These are phyloP conservation scores for Fusarium poae DNA, from an alignment of 2,329 filamentous ascomycete species.

Conservation along the genomic window DNA sequence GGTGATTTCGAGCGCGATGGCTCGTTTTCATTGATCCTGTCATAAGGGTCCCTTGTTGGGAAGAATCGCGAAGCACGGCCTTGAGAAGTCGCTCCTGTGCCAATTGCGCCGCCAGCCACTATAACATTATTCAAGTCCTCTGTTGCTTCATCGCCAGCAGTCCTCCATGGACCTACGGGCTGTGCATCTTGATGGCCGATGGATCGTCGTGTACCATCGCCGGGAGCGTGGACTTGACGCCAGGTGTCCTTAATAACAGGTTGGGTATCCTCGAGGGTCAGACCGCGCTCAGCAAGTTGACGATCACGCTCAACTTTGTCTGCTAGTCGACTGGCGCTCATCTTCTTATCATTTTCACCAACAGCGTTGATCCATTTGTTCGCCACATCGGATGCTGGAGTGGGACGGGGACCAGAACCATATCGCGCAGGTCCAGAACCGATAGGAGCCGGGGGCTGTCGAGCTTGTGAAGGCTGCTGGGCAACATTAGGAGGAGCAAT, in stretches of 20 bases:
- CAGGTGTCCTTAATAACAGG: constrained; percentile 67
- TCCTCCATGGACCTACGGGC: constrained; percentile 50
- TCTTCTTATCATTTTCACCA: constrained; percentile 61
- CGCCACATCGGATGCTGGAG: constrained; percentile 51
- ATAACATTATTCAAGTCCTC: constrained; percentile 49
- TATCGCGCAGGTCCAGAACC: constrained; percentile 52
- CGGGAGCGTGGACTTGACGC: constrained; percentile 59
- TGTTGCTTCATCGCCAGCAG: constrained; percentile 47
- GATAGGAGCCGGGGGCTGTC: constrained; percentile 51
- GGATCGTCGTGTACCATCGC: constrained; percentile 54
- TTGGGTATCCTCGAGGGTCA: constrained; percentile 60
- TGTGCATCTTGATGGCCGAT: constrained; percentile 48
- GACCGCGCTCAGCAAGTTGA: constrained; percentile 60
- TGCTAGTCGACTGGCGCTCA: constrained; percentile 56
- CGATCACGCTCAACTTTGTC: constrained; percentile 59
- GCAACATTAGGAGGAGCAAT: constrained; percentile 56
- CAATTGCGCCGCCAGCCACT: constrained; percentile 50
- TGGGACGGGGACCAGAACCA: constrained; percentile 50
- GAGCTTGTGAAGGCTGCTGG: constrained; percentile 46
- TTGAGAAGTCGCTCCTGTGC: constrained; percentile 57
- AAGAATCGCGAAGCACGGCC: constrained; percentile 72
- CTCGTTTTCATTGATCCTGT: constrained; percentile 54
- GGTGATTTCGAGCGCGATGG: constrained; percentile 67
- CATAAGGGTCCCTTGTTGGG: constrained; percentile 65
- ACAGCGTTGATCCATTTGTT: constrained; percentile 61